Base-by-base conservation (phyloP, 768 basidiomycete genomes). In the Lactifluus volemus region DNA sequence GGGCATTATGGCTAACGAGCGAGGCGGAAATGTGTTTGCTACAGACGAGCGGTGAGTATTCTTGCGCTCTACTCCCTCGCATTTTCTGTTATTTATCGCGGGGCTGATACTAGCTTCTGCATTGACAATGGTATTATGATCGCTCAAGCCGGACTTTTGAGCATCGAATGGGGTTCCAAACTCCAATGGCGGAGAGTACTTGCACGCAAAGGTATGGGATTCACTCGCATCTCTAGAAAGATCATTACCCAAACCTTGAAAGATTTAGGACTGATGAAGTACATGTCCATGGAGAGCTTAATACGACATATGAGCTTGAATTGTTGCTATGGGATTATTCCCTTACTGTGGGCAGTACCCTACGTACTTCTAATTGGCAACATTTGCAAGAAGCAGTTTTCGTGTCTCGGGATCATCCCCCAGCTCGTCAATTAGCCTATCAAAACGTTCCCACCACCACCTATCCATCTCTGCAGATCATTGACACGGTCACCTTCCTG, bases 111-210 rank as follows among this genome's bases (percentile, higher is more conserved):
- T 42, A 54, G 95, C 56, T 98, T 96, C 73, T 98, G 97, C 73
- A 98, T 99, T 62, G 97, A 99, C 72, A 99, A 99, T 67, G 97
- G 97, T 1, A 96, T 98, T 67, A 99, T 99, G 97, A 98, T 99
- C 57, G 96, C 97, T 2, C 97, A 99, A 70, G 97, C 97, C 6
- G 97, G 97, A 5, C 79, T 99, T 32, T 78, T 99, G 41, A 84
- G 86, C 63, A 84, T 71, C 81, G 97, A 2, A 98, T 95, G 93
- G 97, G 96, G 29, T 80, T 84, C 63, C 73, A 75, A 50, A 98
- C 94, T 0, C 80, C 87, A 2, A 69, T 98, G 32, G 71, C 79
- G 30, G 82, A 96, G 69, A 94, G 87, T 57, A 88, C 84, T 38
- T 95, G 92, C 69, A 98, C 95, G 7, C 97, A 99, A 75, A 81